A percentile compares a stretch with the other conserved stretches of the same genome.
phyloP scores from a whole-genome alignment of 208 protist species.

The Trypanosoma platydactyli region DNA sequence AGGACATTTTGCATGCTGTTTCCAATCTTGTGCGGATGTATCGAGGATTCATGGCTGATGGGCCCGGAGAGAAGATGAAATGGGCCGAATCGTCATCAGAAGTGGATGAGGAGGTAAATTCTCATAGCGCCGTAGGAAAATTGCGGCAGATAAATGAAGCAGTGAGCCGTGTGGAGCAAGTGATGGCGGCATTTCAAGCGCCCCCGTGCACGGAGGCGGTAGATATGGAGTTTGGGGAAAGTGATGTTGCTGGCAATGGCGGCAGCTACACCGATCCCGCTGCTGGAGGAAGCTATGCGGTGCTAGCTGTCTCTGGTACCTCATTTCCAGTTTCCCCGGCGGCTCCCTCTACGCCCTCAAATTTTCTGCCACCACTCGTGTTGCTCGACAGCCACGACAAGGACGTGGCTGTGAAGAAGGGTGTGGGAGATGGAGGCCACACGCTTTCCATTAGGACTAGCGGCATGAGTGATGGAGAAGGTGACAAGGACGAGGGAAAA shows the following conservation, averaged over 20 bases:
- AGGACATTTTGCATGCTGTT: not conserved
- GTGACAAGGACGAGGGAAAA: not conserved
- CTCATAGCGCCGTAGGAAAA: not conserved
- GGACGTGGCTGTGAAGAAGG: too few relatives aligned
- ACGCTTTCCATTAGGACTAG: too few relatives aligned
- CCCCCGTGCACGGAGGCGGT: not conserved
- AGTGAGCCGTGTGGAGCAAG: not conserved
- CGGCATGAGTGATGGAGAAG: not conserved
- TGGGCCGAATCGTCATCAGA: not conserved
- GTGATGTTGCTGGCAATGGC: not conserved
- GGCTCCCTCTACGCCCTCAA: too few relatives aligned
- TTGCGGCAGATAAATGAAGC: not conserved
- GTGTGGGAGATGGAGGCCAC: too few relatives aligned
- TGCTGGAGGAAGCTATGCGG: too few relatives aligned
- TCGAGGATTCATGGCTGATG: not conserved
- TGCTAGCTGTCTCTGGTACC: too few relatives aligned
- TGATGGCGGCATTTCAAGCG: not conserved
- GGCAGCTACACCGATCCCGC: not conserved
- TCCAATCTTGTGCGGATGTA: not conserved
- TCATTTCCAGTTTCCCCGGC: too few relatives aligned
- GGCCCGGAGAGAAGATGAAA: not conserved
- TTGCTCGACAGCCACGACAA: too few relatives aligned
- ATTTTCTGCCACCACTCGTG: too few relatives aligned
- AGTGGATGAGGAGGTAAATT: not conserved
- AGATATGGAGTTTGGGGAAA: not conserved